These are phyloP conservation scores for Neurospora sp. DNA, from an alignment of 495 filamentous ascomycete species.

Conservation along the genomic window DNA sequence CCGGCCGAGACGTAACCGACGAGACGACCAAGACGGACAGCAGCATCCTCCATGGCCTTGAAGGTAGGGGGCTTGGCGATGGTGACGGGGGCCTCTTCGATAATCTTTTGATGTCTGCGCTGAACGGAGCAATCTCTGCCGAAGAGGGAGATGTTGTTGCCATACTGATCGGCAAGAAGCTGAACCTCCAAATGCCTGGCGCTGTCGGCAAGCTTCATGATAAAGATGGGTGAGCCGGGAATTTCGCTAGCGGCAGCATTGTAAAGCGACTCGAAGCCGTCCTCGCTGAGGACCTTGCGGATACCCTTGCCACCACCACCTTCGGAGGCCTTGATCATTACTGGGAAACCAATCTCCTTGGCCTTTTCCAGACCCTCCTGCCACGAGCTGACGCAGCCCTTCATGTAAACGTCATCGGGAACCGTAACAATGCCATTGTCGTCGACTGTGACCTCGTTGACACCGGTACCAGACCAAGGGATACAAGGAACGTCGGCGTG, in stretches of 20 bases:
- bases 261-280: conserved; percentile 75
- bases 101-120: conserved; percentile 98
- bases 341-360: conserved; percentile 86
- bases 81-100: conserved; percentile 96
- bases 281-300: conserved; percentile 82
- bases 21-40: conserved; percentile 82
- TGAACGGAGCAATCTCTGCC: conserved; percentile 99
- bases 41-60: conserved; percentile 91
- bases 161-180: conserved; percentile 95
- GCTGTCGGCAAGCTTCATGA: conserved; percentile 98
- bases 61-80: conserved; percentile 85
- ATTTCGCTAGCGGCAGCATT: conserved; percentile 95
- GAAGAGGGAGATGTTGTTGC: conserved; percentile 98
- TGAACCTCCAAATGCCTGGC: conserved; percentile 97
- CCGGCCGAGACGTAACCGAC: conserved; percentile 98
- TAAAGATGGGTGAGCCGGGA: conserved; percentile 98
- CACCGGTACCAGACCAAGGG: conserved; percentile 93
- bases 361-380: conserved; percentile 85
- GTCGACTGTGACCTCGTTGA: conserved; percentile 70
- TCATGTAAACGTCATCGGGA: conserved; percentile 71
- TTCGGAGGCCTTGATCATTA: conserved; percentile 99
- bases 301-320: conserved; percentile 99
- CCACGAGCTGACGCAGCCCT: conserved; percentile 81
- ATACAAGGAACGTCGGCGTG: conserved; percentile 96
- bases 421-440: conserved; percentile 86